Base-by-base conservation (phyloP, 495 filamentous ascomycete genomes). In the Margaritispora aquatica region DNA sequence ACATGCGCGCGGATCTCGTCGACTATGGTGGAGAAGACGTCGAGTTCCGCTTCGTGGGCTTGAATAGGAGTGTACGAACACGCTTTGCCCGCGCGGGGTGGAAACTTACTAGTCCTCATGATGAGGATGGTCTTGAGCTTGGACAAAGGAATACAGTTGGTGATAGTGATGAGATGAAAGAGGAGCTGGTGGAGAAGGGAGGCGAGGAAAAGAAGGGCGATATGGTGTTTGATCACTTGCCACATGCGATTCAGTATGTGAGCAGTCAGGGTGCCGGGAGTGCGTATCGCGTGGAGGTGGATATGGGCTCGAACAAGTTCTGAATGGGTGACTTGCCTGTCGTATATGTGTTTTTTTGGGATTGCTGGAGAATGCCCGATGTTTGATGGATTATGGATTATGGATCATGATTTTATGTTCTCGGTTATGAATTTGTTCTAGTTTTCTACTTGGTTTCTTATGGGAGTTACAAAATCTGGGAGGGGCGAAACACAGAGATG, bases 51-150 rank as follows among this genome's bases (percentile, higher is more conserved):
- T 54, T 75, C 19, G 66, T 69, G 19, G 70, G 68, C 10, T 44
- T 73, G 61, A 51, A 51, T 4, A 21, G 54, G 21, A 57, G 54
- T 13, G 70, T 75, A 3, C 46, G 64, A 19, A 20, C 20, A 13
- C 62, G 72, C 10, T 71, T 73, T 24, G 54, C 60, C 34, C 61
- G 69, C 10, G 68, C 70, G 23, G 57, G 64, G 24, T 73, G 68
- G 71, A 48, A 44, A 11, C 55, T 73, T 17, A 63, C 26, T 10
- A 63, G 66, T 27, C 69, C 62, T 21, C 65, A 72, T 60, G 70
- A 58, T 34, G 46, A 58, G 22, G 22, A 15, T 0, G 41, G 24
- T 56, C 29, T 10, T 57, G 38, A 44, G 11, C 2, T 58, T 29
- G 13, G 11, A 22, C n/a, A 21, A 36, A 17, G 23, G 15, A 21